Conservation (phyloP, 768 basidiomycete species). For the Thelephora aurantiotincta region DNA sequence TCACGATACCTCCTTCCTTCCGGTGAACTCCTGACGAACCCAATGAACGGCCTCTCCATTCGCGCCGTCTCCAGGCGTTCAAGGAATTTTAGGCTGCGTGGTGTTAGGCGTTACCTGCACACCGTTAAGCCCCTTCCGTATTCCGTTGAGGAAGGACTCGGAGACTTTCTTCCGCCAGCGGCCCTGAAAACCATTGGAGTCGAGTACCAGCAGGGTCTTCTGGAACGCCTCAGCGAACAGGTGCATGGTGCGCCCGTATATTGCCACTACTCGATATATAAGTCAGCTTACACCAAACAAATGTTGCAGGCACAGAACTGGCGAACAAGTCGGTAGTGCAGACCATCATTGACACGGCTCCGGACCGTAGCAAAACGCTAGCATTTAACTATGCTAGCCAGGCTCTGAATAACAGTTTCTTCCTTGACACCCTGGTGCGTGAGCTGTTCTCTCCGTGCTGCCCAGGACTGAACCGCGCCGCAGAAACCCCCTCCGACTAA, state of each 20-base stretch:
- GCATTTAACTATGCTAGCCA: conserved; percentile 87
- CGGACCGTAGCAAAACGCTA: conserved; percentile 40
- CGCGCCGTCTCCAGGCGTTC: conserved; percentile 5
- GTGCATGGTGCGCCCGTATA: conserved; percentile 39
- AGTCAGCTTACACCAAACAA: conserved; percentile 2
- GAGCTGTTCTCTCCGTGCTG: not conserved
- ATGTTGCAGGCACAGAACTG: conserved; percentile 34
- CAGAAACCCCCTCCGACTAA: conserved; percentile 25
- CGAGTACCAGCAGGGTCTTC: conserved; percentile 78
- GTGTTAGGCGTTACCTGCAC: conserved; percentile 25
- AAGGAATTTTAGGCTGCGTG: conserved; percentile 3
- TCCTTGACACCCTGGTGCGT: conserved; percentile 76
- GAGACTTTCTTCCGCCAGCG: conserved; percentile 62
- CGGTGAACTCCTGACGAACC: not conserved
- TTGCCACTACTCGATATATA: conserved; percentile 2
- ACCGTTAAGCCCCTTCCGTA: conserved; percentile 45
- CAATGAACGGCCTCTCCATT: conserved; percentile 9
- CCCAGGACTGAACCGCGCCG: not conserved
- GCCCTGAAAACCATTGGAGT: conserved; percentile 58
- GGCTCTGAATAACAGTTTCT: conserved; percentile 92
- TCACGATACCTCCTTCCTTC: not conserved
- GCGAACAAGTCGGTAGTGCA: conserved; percentile 48
- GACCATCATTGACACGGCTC: conserved; percentile 56
- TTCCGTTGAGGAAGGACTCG: conserved; percentile 54
- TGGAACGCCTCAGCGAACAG: conserved; percentile 64